A percentile compares a stretch with the other conserved stretches of the same genome.
phyloP scores from a whole-genome alignment of 352 stramenopile genomes.

The Globisporangium cederbergense region DNA sequence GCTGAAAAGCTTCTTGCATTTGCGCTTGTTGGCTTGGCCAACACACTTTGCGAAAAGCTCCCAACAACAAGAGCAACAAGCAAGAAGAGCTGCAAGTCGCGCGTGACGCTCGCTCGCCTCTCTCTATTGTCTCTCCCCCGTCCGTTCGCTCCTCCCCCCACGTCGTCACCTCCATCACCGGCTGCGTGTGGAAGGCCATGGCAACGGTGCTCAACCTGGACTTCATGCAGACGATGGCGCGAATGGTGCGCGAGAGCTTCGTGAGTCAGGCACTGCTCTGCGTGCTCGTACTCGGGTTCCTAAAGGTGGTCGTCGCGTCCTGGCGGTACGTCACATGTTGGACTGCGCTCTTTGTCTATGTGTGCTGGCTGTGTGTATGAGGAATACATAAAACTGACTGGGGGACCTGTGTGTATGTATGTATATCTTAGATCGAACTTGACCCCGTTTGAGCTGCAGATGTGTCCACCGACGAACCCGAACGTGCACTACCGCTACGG shows the following conservation, averaged over 20 bases:
- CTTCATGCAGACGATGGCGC: conserved; percentile 57
- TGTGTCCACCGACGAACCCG: conserved; percentile 69
- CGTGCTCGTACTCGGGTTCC: conserved; percentile 44
- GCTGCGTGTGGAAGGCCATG: conserved; percentile 26
- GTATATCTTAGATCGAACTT: conserved; percentile 27
- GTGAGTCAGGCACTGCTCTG: conserved; percentile 61
- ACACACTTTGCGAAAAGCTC: not conserved
- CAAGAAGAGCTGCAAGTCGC: not conserved
- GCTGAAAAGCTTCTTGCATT: conserved; percentile 1
- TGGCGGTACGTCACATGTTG: conserved; percentile 35
- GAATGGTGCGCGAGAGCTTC: conserved; percentile 61
- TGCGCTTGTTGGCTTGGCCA: not conserved
- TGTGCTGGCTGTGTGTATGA: not conserved
- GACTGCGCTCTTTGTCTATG: not conserved
- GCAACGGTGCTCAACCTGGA: conserved; percentile 56
- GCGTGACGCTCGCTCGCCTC: not conserved
- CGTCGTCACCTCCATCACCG: not conserved
- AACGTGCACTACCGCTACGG: conserved; percentile 80
- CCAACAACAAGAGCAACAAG: not conserved
- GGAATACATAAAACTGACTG: not conserved
- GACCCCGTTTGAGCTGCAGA: conserved; percentile 65
- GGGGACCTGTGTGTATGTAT: not conserved
- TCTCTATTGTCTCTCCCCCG: not conserved
- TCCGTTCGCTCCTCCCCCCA: not conserved
- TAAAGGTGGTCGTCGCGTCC: conserved; percentile 58